Percentiles rank a stretch among this genome's conserved stretches.
Evolutionary conservation across 148 eudicot species (phyloP).

Genomic region (Rhododendron griersonianum): DNA sequence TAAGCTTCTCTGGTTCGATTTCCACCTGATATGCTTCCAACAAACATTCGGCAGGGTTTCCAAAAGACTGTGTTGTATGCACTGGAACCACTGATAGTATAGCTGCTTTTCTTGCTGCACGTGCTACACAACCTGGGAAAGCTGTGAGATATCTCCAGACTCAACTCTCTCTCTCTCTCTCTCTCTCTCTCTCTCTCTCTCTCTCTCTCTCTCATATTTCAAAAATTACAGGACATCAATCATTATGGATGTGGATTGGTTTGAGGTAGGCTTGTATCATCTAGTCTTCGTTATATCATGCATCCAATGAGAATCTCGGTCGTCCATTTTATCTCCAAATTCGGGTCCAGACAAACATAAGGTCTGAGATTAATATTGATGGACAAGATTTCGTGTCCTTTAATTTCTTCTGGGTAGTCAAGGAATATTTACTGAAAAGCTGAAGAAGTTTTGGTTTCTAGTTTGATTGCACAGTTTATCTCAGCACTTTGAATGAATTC

Average conservation of each 20-base stretch:
- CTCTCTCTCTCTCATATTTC: background rate
- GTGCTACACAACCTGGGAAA: slow-evolving; percentile 80
- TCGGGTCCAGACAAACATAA: background rate
- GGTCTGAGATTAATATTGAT: background rate
- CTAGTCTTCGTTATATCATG: background rate
- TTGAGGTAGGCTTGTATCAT: background rate
- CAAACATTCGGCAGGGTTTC: slow-evolving; percentile 53
- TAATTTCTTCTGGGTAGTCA: background rate
- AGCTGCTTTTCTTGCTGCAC: slow-evolving; percentile 97
- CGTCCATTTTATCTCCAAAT: background rate
- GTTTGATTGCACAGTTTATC: background rate
- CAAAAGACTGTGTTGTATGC: slow-evolving; percentile 69
- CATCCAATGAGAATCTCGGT: background rate
- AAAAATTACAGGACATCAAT: background rate
- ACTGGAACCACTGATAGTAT: slow-evolving; percentile 99
- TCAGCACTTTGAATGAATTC: background rate
- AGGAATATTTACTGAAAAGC: background rate
- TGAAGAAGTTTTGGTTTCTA: background rate
- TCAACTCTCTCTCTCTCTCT: background rate
- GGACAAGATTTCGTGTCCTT: background rate
- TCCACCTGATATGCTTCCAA: slow-evolving; percentile 8
- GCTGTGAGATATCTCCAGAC: slow-evolving; percentile 49
- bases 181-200: background rate
- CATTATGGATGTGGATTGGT: background rate
- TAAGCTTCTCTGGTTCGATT: background rate